These are phyloP conservation scores for Linnemannia zychae DNA, from an alignment of 192 early-diverging fungal species.

Conservation along the genomic window DNA sequence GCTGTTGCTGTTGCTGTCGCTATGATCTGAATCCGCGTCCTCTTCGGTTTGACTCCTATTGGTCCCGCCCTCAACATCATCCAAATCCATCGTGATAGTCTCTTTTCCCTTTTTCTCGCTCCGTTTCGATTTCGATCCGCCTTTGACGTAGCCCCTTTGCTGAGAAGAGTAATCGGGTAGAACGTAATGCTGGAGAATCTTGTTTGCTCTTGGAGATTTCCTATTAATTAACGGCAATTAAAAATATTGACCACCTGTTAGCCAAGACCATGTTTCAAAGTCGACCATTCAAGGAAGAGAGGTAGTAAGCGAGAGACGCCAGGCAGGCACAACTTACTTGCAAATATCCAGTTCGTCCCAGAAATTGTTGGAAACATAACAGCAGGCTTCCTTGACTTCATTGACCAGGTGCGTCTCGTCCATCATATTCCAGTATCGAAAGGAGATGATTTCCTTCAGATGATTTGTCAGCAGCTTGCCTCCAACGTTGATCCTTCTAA, in stretches of 20 bases:
- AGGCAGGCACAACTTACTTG: slow-evolving; percentile 53
- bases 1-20: slow-evolving; percentile 22
- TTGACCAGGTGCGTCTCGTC: slow-evolving; percentile 91
- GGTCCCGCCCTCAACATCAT: neutral
- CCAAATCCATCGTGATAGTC: slow-evolving; percentile 7
- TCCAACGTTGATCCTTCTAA: slow-evolving; percentile 85
- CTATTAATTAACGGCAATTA: slow-evolving; percentile 32
- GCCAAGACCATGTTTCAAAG: neutral
- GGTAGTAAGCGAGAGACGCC: neutral
- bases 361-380: slow-evolving; percentile 81
- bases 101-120: neutral
- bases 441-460: slow-evolving; percentile 93
- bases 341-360: slow-evolving; percentile 73
- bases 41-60: neutral
- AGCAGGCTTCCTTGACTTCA: slow-evolving; percentile 86
- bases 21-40: neutral
- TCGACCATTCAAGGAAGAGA: neutral
- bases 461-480: slow-evolving; percentile 91
- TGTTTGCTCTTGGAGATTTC: slow-evolving; percentile 60
- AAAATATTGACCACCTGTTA: neutral
- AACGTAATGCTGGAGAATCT: slow-evolving; percentile 74
- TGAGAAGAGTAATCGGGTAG: slow-evolving; percentile 73
- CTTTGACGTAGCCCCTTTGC: slow-evolving; percentile 68
- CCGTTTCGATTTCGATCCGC: slow-evolving; percentile 26
- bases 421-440: slow-evolving; percentile 95